A percentile compares a stretch with the other conserved stretches of the same genome.
Evolutionary conservation across 768 basidiomycete species (phyloP).

Genomic region (Termitomyces sp.): DNA sequence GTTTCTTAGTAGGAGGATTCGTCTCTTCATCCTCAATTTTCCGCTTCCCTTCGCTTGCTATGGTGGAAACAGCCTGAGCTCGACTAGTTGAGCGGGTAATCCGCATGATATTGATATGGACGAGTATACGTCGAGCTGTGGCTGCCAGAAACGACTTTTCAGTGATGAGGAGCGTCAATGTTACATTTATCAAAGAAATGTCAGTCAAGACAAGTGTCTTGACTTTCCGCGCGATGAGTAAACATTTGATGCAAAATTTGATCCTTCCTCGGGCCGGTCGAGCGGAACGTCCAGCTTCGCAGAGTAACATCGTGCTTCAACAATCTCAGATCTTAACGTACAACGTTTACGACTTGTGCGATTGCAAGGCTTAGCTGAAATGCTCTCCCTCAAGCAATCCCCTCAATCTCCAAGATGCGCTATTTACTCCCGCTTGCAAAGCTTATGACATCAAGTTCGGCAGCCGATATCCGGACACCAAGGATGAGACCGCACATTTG

Average conservation of each 20-base stretch:
- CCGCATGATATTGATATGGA: conserved; percentile 18
- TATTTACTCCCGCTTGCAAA: conserved; percentile 1
- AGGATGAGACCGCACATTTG: conserved; percentile 1
- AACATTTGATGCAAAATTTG: neutral
- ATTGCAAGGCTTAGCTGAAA: neutral
- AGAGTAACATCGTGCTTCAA: neutral
- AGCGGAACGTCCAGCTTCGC: neutral
- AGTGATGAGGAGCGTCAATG: neutral
- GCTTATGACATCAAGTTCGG: conserved; percentile 4
- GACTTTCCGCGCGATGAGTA: neutral
- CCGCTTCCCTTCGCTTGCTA: conserved; percentile 14
- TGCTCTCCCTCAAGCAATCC: neutral
- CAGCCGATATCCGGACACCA: neutral
- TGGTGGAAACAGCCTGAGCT: conserved; percentile 10
- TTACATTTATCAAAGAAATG: neutral
- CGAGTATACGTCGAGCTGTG: conserved; percentile 2
- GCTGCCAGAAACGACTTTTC: neutral
- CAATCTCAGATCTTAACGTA: neutral
- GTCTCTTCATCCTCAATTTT: conserved; percentile 8
- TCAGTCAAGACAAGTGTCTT: neutral
- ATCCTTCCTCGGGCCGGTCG: neutral
- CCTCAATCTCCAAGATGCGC: neutral
- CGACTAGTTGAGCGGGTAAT: conserved; percentile 27
- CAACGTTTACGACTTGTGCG: neutral
- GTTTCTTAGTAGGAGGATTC: conserved; percentile 9